phyloP scores from a whole-genome alignment of 2,329 filamentous ascomycete genomes.

The Talaromyces islandicus region DNA sequence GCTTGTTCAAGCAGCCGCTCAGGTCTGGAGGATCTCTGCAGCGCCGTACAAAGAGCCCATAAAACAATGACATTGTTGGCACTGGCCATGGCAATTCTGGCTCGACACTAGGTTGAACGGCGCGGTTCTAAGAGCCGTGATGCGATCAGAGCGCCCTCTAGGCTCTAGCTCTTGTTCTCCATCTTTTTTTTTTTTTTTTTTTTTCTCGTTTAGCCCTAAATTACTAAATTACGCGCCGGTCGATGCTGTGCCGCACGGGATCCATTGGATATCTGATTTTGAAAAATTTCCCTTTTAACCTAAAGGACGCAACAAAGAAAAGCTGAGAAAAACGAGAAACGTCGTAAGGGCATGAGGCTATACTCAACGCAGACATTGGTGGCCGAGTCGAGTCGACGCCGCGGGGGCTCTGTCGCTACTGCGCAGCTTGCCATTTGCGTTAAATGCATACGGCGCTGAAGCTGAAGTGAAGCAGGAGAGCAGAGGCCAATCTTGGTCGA shows the following conservation, averaged over 20 bases:
- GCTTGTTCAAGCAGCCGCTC: neutral
- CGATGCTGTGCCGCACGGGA: neutral
- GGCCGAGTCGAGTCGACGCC: neutral
- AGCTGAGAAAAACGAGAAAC: neutral
- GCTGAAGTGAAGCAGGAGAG: neutral
- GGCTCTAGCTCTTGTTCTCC: neutral
- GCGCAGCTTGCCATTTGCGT: neutral
- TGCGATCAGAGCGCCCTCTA: neutral
- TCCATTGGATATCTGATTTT: neutral
- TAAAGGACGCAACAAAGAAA: neutral
- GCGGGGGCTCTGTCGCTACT: neutral
- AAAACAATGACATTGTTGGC: neutral
- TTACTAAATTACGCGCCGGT: neutral
- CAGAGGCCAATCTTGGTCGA: slow-evolving; percentile 1
- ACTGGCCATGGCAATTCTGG: neutral
- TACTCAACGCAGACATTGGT: neutral
- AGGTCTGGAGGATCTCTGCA: neutral
- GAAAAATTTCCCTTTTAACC: neutral
- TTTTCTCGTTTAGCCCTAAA: neutral
- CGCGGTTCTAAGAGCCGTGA: neutral
- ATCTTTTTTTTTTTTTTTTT: neutral
- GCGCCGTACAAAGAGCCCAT: neutral
- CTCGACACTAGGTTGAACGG: neutral
- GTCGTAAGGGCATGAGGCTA: neutral
- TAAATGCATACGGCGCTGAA: neutral